Percentiles rank a stretch among this genome's conserved stretches.
Evolutionary conservation across 768 basidiomycete genomes (phyloP).

Genomic region (Infundibulicybe gibba): DNA sequence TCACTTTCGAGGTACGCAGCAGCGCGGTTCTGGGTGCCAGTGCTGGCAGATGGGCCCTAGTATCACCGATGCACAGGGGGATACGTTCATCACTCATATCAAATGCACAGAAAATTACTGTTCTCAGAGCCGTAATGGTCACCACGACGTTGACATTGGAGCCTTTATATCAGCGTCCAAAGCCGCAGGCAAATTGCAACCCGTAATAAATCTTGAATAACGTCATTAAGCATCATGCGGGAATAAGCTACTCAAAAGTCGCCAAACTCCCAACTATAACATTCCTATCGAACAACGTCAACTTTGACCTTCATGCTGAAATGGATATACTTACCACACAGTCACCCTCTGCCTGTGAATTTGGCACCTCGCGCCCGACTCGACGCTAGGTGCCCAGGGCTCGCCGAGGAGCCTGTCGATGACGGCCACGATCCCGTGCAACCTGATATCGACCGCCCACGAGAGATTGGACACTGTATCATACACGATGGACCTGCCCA

Average conservation of each 20-base stretch:
- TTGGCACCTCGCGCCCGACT: constrained; percentile 59
- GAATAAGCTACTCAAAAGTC: constrained; percentile 18
- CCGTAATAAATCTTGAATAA: too few species aligned
- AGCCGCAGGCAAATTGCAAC: too few species aligned
- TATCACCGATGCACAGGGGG: too few species aligned
- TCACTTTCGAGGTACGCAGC: too few species aligned
- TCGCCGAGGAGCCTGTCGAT: constrained; percentile 67
- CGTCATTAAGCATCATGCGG: too few species aligned
- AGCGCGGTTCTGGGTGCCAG: too few species aligned
- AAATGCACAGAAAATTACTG: too few species aligned
- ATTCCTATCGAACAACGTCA: constrained; percentile 35
- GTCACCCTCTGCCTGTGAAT: constrained; percentile 47
- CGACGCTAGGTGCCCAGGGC: constrained; percentile 65
- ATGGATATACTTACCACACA: constrained; percentile 53
- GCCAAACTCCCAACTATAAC: constrained; percentile 61
- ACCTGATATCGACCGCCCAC: constrained; percentile 80
- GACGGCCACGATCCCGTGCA: constrained; percentile 72
- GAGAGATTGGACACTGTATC: constrained; percentile 83
- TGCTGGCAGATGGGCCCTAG: too few species aligned
- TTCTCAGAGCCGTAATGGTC: too few species aligned
- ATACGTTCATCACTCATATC: too few species aligned
- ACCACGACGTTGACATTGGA: too few species aligned
- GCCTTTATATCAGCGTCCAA: too few species aligned
- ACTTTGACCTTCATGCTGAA: not conserved
- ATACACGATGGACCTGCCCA: constrained; percentile 80